Evolutionary conservation across 345 rosid genomes (phyloP).

Genomic region (Moricandia moricandioides): DNA sequence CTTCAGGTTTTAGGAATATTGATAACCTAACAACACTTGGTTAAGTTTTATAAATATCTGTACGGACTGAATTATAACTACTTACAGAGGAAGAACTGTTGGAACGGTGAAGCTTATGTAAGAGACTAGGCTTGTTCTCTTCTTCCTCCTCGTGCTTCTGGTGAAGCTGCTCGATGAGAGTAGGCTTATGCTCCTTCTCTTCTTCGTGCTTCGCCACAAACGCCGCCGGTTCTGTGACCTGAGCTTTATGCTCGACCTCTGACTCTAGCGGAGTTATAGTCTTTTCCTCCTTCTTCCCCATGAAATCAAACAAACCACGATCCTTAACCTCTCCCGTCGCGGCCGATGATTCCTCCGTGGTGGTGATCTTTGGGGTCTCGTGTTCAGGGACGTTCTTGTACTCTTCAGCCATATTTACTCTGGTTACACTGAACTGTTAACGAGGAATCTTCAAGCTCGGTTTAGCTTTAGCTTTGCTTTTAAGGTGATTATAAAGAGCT

Average conservation of each 20-base stretch:
- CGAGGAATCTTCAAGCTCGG: neutral
- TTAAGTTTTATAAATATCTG: neutral
- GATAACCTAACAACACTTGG: too few species aligned
- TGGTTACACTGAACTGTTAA: neutral
- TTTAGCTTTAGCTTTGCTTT: neutral
- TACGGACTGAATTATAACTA: neutral
- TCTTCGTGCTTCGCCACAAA: conserved; percentile 15
- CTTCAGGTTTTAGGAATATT: too few species aligned
- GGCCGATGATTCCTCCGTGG: conserved; percentile 19
- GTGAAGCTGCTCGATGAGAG: conserved; percentile 61
- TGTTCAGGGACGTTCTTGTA: conserved; percentile 44
- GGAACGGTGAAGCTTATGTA: conserved; percentile 67
- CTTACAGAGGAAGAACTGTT: conserved; percentile 89
- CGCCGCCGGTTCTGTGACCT: conserved; percentile 43
- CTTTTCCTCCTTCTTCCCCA: conserved; percentile 58
- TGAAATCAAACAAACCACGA: conserved; percentile 74
- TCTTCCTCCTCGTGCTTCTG: conserved; percentile 6
- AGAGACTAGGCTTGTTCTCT: conserved; percentile 31
- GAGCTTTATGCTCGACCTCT: conserved; percentile 63
- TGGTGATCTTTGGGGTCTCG: conserved; percentile 35
- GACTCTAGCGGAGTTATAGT: conserved; percentile 38
- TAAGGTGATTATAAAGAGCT: neutral
- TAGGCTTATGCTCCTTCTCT: conserved; percentile 10
- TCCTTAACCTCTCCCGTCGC: conserved; percentile 45
- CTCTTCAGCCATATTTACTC: conserved; percentile 55